These are phyloP conservation scores for Alternaria arbusti DNA, from an alignment of 2,329 filamentous ascomycete species.

Conservation along the genomic window DNA sequence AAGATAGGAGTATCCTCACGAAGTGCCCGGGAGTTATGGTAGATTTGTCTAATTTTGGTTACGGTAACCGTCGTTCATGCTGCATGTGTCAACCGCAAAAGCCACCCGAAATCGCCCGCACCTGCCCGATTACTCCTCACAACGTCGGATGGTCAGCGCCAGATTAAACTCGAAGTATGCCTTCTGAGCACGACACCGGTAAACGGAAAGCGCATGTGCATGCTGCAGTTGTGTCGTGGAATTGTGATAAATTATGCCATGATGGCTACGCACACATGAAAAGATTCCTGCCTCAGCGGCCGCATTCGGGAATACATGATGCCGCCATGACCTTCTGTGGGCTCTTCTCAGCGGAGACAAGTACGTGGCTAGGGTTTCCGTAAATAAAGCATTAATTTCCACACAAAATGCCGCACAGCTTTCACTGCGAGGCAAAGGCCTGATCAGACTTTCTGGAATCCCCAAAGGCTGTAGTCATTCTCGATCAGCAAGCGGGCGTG, in stretches of 20 bases:
- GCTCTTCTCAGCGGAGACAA: background rate
- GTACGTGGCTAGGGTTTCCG: background rate
- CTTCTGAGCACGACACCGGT: background rate
- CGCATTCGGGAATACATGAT: background rate
- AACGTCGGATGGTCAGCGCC: background rate
- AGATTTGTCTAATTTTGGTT: constrained; percentile 6
- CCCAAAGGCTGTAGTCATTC: background rate
- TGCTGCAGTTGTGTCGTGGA: background rate
- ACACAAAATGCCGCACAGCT: background rate
- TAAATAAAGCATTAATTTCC: background rate
- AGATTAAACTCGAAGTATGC: background rate
- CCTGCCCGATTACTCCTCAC: background rate
- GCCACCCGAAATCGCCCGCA: constrained; percentile 4
- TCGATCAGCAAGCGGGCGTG: background rate
- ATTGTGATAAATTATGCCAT: background rate
- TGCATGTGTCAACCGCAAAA: background rate
- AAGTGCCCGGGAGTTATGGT: background rate
- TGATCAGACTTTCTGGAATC: background rate
- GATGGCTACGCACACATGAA: background rate
- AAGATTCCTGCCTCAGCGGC: background rate
- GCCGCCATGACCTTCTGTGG: background rate
- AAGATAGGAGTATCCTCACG: background rate
- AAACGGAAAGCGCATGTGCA: background rate
- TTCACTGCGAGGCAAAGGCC: background rate
- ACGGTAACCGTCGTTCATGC: background rate